These are phyloP conservation scores for Phytophthora vignae DNA, from an alignment of 352 stramenopile species.

Conservation along the genomic window DNA sequence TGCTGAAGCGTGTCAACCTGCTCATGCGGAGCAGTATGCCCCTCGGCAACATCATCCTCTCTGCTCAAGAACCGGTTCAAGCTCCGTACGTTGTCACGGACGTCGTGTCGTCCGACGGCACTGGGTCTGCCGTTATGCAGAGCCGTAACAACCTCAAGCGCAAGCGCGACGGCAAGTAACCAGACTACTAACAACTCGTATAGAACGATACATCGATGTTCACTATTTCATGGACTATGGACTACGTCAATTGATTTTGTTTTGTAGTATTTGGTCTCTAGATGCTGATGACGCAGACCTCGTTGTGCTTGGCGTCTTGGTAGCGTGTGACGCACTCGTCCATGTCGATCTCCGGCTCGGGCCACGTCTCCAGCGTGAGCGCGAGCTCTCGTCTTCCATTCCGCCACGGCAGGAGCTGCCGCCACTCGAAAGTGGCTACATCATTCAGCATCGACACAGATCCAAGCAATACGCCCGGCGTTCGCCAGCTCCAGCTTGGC, in stretches of 20 bases:
- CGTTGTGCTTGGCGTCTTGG: slow-evolving; percentile 49
- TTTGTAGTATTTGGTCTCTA: slow-evolving; percentile 18
- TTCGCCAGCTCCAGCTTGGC: background rate
- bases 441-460: slow-evolving; percentile 16
- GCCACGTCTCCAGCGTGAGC: slow-evolving; percentile 35
- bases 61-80: slow-evolving; percentile 47
- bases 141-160: slow-evolving; percentile 91
- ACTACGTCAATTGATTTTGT: slow-evolving; percentile 7
- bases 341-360: slow-evolving; percentile 29
- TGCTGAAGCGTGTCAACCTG: slow-evolving; percentile 76
- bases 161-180: slow-evolving; percentile 71
- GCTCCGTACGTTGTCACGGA: slow-evolving; percentile 76
- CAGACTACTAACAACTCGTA: slow-evolving; percentile 8
- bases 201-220: slow-evolving; percentile 35
- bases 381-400: slow-evolving; percentile 15
- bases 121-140: slow-evolving; percentile 80
- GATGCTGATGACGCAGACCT: slow-evolving; percentile 63
- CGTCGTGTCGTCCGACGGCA: slow-evolving; percentile 76
- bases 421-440: slow-evolving; percentile 25
- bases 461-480: background rate
- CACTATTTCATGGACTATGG: slow-evolving; percentile 17
- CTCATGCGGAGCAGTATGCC: slow-evolving; percentile 75
- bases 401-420: slow-evolving; percentile 27
- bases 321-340: slow-evolving; percentile 57
- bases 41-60: slow-evolving; percentile 64